phyloP scores from a whole-genome alignment of 2,329 filamentous ascomycete genomes.

The Lachnellula hyalina region DNA sequence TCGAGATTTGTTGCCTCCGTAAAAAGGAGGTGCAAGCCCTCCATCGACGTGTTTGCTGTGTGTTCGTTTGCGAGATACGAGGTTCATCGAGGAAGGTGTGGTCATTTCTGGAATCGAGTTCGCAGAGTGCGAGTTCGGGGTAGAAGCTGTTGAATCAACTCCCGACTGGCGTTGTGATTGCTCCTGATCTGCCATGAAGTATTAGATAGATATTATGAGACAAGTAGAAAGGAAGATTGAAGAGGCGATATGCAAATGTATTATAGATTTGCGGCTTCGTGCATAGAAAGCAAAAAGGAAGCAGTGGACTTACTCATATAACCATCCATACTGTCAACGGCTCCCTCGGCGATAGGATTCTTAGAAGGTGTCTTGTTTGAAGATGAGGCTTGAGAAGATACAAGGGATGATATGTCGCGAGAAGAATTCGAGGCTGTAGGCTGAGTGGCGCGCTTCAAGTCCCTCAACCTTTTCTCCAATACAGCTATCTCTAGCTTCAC shows the following conservation, averaged over 20 bases:
- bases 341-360: too few species aligned
- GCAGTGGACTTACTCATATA: neutral
- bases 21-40: constrained; percentile 9
- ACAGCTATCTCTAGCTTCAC: constrained; percentile 27
- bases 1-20: constrained; percentile 25
- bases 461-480: constrained; percentile 27
- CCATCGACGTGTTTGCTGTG: constrained; percentile 25
- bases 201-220: constrained; percentile 8
- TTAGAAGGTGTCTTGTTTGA: neutral
- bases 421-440: constrained; percentile 3
- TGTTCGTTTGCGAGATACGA: constrained; percentile 28
- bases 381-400: neutral
- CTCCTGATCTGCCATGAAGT: constrained; percentile 7
- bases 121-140: constrained; percentile 20
- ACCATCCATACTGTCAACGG: neutral
- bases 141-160: constrained; percentile 21
- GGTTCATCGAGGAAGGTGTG: constrained; percentile 13
- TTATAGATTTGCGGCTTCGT: neutral
- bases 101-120: constrained; percentile 12
- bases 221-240: neutral
- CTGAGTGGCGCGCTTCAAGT: constrained; percentile 7
- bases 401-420: neutral
- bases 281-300: neutral
- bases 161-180: neutral
- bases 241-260: neutral